phyloP scores from a whole-genome alignment of 2,329 filamentous ascomycete species.

The Colletotrichum shisoi region DNA sequence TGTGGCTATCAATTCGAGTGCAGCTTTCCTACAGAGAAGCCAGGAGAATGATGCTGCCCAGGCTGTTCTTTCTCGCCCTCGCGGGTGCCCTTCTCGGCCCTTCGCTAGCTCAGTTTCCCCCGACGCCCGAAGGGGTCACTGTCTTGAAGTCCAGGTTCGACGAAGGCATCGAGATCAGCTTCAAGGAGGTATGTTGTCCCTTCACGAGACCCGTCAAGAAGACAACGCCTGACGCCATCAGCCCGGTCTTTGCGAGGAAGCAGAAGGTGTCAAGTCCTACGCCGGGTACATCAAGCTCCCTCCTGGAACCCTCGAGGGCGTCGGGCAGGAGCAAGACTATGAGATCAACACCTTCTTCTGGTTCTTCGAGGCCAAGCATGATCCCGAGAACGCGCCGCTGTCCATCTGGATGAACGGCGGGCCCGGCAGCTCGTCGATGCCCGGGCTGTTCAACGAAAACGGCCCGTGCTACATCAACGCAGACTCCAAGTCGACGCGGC shows the following conservation, averaged over 20 bases:
- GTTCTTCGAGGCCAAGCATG: conserved; percentile 46
- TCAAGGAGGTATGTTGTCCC: conserved; percentile 56
- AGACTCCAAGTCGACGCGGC: conserved; percentile 57
- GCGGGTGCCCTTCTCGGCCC: conserved; percentile 45
- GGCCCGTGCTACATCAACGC: conserved; percentile 62
- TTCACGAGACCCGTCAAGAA: neutral
- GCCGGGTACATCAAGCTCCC: conserved; percentile 67
- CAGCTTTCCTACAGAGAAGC: no score
- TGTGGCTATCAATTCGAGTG: no score
- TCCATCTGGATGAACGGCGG: conserved; percentile 69
- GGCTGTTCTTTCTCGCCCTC: conserved; percentile 1
- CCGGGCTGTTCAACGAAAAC: conserved; percentile 60
- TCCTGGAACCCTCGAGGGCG: conserved; percentile 44
- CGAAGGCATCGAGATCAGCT: conserved; percentile 66
- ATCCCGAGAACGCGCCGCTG: conserved; percentile 48
- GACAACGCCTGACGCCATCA: conserved; percentile 37
- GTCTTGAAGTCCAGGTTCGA: conserved; percentile 64
- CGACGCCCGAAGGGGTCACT: conserved; percentile 47
- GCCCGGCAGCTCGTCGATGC: conserved; percentile 64
- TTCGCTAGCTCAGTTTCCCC: conserved; percentile 42
- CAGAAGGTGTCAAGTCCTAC: conserved; percentile 66
- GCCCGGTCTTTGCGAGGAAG: conserved; percentile 64
- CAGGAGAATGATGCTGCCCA: conserved; percentile 4
- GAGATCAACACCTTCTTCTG: conserved; percentile 57
- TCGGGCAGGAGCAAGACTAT: conserved; percentile 53